These are phyloP conservation scores for Thymus mandschuricus DNA, from an alignment of 257 asterid species.

Conservation along the genomic window DNA sequence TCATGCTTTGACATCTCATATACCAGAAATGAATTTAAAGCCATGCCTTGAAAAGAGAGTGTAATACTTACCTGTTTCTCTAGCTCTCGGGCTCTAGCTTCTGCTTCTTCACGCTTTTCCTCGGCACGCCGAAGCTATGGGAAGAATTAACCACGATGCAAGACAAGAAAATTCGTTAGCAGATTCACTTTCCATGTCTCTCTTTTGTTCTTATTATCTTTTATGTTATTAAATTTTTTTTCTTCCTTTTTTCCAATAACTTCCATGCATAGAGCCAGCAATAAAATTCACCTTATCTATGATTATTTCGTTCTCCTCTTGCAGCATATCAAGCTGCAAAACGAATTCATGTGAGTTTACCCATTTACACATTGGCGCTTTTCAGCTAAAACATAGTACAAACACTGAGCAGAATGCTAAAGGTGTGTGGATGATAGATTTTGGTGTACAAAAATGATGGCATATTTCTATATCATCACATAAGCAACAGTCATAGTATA, in stretches of 20 bases:
- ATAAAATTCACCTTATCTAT: constrained; percentile 77
- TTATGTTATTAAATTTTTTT: not conserved
- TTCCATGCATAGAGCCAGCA: constrained; percentile 14
- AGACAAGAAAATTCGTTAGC: constrained; percentile 22
- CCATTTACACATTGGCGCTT: constrained; percentile 8
- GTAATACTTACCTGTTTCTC: constrained; percentile 80
- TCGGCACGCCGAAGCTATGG: constrained; percentile 87
- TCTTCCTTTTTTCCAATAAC: not conserved
- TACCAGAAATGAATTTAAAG: not conserved
- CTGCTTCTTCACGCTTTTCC: constrained; percentile 91
- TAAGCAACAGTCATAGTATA: constrained; percentile 3
- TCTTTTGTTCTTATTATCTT: not conserved
- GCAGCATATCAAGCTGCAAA: constrained; percentile 97
- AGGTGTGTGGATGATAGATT: constrained; percentile 2
- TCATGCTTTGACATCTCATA: constrained; percentile 3
- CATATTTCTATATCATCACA: not conserved
- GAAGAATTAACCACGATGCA: constrained; percentile 43
- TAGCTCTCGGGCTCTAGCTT: constrained; percentile 90
- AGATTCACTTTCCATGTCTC: constrained; percentile 4
- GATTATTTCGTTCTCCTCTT: constrained; percentile 85
- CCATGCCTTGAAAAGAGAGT: constrained; percentile 14
- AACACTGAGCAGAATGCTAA: constrained; percentile 11
- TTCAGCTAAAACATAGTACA: constrained; percentile 27
- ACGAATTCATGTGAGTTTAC: constrained; percentile 31
- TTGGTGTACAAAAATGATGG: not conserved